Base-by-base conservation (phyloP, 2,329 filamentous ascomycete genomes). In the Aspergillus sp. region DNA sequence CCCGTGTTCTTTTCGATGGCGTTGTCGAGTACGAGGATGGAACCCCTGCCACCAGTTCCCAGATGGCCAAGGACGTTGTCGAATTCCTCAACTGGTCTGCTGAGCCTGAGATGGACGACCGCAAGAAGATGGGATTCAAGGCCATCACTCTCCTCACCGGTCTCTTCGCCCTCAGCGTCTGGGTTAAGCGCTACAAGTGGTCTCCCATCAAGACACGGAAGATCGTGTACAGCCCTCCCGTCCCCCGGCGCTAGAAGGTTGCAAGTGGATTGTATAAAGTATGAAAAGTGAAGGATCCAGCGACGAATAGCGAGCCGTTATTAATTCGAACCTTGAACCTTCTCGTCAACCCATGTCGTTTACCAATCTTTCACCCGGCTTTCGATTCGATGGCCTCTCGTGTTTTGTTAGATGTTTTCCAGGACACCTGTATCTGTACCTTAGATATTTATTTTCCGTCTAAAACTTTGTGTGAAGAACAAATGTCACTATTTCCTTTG, bases 121-220 rank as follows among this genome's bases (percentile, higher is more conserved):
- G 95, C 76, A 99, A 99, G 90, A 95, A 92, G 84, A 99, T 98
- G 95, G 95, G 95, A 72, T 87, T 96, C 86, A 98, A 99, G 88
- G 90, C 96, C 55, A 78, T 99, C 69, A 87, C 90, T 66, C 86
- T 96, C 66, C 87, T 87, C 55, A 84, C 89, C 61, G 86, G 88
- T 62, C 83, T 99, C 63, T 90, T 91, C 74, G 91, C 91, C 57
- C 72, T 98, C 71, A 96, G 90, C 77, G 87, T 99, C 70, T 99
- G 93, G 92, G 89, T 98, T 66, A 99, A 99, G 90, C 88, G 93
- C 82, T 99, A 99, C 88, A 99, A 98, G 87, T 99, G 95, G 95
- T 85, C 92, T 60, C 88, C 90, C 72, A 82, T 99, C 78, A 99
- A 99, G 89, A 90, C 92, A 70, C 89, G 95, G 74, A 96, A 98